Evolutionary conservation across 2,329 filamentous ascomycete species (phyloP).

Genomic region (Chrysosporium keratinophilum): DNA sequence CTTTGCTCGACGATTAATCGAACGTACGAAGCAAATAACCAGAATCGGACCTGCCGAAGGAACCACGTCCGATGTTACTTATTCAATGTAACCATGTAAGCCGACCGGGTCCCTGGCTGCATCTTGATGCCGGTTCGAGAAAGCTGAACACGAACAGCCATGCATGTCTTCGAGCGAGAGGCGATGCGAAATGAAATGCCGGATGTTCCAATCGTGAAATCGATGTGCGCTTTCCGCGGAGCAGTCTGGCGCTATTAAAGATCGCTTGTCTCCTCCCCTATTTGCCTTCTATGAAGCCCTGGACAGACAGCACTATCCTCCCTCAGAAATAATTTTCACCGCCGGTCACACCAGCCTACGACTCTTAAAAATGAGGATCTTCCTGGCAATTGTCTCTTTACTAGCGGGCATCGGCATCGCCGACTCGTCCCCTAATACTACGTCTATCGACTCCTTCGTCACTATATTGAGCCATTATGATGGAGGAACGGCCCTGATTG

Average conservation of each 20-base stretch:
- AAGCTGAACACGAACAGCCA: background rate
- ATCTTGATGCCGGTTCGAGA: background rate
- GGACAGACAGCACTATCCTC: background rate
- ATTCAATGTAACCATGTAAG: too few relatives aligned
- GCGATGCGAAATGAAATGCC: background rate
- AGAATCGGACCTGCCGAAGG: too few relatives aligned
- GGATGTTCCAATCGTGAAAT: background rate
- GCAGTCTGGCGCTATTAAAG: background rate
- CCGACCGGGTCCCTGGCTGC: too few relatives aligned
- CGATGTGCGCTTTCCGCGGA: background rate
- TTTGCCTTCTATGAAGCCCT: background rate
- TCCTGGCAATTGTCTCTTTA: background rate
- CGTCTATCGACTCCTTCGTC: background rate
- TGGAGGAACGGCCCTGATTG: background rate
- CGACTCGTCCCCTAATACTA: background rate
- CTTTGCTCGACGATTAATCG: background rate
- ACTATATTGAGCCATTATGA: background rate
- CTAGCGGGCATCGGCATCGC: background rate
- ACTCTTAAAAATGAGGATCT: background rate
- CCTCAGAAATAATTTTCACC: background rate
- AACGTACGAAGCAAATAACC: too few relatives aligned
- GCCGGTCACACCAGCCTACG: background rate
- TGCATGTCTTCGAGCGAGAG: background rate
- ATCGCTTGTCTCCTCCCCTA: background rate
- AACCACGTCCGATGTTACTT: too few relatives aligned